Evolutionary conservation across 805 yeast genomes (phyloP), one percentile per base, ranked within the genome.

Genomic region (Candida manassasensis): DNA sequence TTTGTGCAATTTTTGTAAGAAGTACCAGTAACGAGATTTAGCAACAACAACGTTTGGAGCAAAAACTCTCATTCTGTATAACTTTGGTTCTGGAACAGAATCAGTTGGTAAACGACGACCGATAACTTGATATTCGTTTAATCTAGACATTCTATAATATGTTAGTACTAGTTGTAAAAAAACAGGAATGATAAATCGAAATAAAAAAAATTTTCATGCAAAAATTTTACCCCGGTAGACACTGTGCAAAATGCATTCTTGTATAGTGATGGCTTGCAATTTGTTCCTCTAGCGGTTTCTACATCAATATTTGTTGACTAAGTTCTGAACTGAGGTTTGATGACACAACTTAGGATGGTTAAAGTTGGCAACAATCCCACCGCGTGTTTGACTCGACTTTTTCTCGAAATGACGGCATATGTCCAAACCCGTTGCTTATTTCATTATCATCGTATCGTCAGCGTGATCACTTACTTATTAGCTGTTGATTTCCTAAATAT

Each of bases 21-120:
- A 93, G 81, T 93, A 93, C 99, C 99, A 93, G 96, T 87, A 93
- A 79, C 99, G 90, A 63, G 99, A 93, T 83, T 93, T 93, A 69
- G 98, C 98, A 71, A 93, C 94, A 71, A 93, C 97, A 60, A 79
- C 84, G 79, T 93, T 93, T 63, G 96, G 89, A 68, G 98, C 98
- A 72, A 93, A 93, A 76, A 93, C 88, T 81, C 96, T 88, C 97
- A 93, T 93, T 74, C 98, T 87, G 95, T 83, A 93, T 77, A 93
- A 86, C 83, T 90, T 93, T 74, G 98, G 99, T 78, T 89, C 96
- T 65, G 97, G 96, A 67, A 85, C 96, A 63, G 89, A 76, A 75
- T 88, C 97, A 66, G 96, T 88, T 60, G 99, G 98, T 73, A 93
- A 86, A 79, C 93, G 95, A 77, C 99, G 96, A 77, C 99, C 99